Conservation (phyloP, 1,284 basidiomycete genomes). For the Malassezia obtusa region DNA sequence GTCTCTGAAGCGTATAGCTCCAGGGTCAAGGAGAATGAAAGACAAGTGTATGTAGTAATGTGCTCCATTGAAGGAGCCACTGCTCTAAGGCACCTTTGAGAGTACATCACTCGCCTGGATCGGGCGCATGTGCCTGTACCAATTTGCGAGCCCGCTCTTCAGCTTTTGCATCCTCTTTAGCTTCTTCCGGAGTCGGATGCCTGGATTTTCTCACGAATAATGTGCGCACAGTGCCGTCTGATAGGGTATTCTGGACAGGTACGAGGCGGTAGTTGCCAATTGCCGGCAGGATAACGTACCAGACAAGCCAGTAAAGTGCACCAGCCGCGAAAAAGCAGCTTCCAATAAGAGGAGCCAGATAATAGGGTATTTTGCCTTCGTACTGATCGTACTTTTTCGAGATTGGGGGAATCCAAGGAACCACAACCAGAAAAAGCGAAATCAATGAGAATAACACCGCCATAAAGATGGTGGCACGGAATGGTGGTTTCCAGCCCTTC, state of each 20-base stretch:
- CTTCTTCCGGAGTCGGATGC: background rate
- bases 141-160: too few relatives aligned
- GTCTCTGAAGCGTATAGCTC: too few relatives aligned
- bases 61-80: too few relatives aligned
- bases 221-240: slow-evolving; percentile 57
- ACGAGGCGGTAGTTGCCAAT: slow-evolving; percentile 52
- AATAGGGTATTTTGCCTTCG: slow-evolving; percentile 18
- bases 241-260: slow-evolving; percentile 33
- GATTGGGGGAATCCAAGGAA: slow-evolving; percentile 55
- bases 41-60: too few relatives aligned
- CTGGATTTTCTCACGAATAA: slow-evolving; percentile 4
- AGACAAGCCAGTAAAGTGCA: slow-evolving; percentile 55
- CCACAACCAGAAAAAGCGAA: slow-evolving; percentile 54
- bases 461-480: slow-evolving; percentile 51
- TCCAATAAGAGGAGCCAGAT: slow-evolving; percentile 23
- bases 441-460: slow-evolving; percentile 55
- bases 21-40: too few relatives aligned
- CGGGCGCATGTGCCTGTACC: too few relatives aligned
- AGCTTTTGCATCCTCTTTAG: too few relatives aligned
- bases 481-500: slow-evolving; percentile 28
- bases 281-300: slow-evolving; percentile 51
- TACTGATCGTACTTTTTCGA: background rate
- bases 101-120: too few relatives aligned
- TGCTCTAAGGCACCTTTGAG: too few relatives aligned
- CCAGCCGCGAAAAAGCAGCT: slow-evolving; percentile 48